Evolutionary conservation across 495 filamentous ascomycete species (phyloP).

Genomic region (Aspergillus olivimuriae): DNA sequence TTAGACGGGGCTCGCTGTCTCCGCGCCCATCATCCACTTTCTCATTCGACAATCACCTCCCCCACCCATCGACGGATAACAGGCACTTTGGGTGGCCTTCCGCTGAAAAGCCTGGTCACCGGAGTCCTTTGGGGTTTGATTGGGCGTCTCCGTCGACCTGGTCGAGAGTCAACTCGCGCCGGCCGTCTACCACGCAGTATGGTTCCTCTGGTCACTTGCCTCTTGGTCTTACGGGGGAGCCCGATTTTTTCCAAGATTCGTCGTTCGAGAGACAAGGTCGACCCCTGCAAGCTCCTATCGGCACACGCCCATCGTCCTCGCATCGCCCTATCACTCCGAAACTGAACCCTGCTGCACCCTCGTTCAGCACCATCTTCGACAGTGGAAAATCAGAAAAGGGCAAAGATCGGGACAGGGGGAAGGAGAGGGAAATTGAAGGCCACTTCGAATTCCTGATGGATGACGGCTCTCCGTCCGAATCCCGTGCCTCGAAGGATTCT

Average conservation of each 20-base stretch:
- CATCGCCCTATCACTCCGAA: conserved; percentile 51
- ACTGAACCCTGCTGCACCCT: conserved; percentile 55
- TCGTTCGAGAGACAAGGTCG: conserved; percentile 38
- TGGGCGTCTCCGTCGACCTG: conserved; percentile 52
- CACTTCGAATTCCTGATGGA: conserved; percentile 37
- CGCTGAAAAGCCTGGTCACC: conserved; percentile 43
- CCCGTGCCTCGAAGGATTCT: conserved; percentile 56
- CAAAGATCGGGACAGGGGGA: conserved; percentile 28
- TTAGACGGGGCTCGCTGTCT: conserved; percentile 57
- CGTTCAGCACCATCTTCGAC: conserved; percentile 49
- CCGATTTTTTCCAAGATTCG: conserved; percentile 38
- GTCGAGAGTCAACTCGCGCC: conserved; percentile 50
- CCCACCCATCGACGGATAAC: conserved; percentile 75
- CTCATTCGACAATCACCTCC: conserved; percentile 64
- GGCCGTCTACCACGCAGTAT: conserved; percentile 50
- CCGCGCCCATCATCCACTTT: conserved; percentile 73
- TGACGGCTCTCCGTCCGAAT: conserved; percentile 53
- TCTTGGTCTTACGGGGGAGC: conserved; percentile 41
- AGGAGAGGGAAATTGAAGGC: conserved; percentile 25
- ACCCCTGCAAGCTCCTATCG: conserved; percentile 48
- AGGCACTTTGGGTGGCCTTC: conserved; percentile 60
- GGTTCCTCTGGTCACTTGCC: conserved; percentile 51
- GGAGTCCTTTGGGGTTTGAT: conserved; percentile 50
- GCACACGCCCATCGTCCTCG: conserved; percentile 48
- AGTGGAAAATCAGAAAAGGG: conserved; percentile 36